These are phyloP conservation scores for Schrenkiella parvula DNA, from an alignment of 345 rosid species.

Conservation along the genomic window DNA sequence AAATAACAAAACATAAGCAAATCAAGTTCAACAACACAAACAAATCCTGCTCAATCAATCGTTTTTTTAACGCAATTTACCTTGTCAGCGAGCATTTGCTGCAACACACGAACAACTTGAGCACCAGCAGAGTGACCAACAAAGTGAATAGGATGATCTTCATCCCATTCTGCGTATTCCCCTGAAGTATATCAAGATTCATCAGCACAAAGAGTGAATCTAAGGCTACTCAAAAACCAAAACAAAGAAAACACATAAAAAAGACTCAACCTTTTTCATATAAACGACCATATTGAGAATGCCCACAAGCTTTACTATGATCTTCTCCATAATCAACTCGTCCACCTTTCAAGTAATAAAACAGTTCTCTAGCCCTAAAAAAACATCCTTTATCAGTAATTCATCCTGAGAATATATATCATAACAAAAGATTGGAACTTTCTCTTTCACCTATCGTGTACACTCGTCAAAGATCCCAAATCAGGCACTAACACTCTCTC, in stretches of 20 bases:
- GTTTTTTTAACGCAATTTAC: conserved; percentile 25
- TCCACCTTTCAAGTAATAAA: conserved; percentile 95
- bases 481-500: conserved; percentile 96
- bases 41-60: background rate
- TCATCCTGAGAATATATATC: background rate
- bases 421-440: background rate
- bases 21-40: background rate
- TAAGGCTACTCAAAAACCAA: background rate
- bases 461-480: conserved; percentile 93
- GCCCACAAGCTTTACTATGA: conserved; percentile 90
- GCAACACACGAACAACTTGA: conserved; percentile 96
- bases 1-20: conserved; percentile 11
- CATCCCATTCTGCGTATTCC: conserved; percentile 89
- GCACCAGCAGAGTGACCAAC: conserved; percentile 99
- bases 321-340: conserved; percentile 91
- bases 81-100: conserved; percentile 98
- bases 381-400: background rate
- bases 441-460: conserved; percentile 60
- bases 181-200: conserved; percentile 43
- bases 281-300: conserved; percentile 73
- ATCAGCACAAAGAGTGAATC: conserved; percentile 14
- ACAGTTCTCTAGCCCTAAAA: conserved; percentile 91
- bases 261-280: conserved; percentile 64
- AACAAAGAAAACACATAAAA: background rate
- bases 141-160: conserved; percentile 91